Evolutionary conservation across 805 yeast genomes (phyloP).

Genomic region (Starmerella kuoi): DNA sequence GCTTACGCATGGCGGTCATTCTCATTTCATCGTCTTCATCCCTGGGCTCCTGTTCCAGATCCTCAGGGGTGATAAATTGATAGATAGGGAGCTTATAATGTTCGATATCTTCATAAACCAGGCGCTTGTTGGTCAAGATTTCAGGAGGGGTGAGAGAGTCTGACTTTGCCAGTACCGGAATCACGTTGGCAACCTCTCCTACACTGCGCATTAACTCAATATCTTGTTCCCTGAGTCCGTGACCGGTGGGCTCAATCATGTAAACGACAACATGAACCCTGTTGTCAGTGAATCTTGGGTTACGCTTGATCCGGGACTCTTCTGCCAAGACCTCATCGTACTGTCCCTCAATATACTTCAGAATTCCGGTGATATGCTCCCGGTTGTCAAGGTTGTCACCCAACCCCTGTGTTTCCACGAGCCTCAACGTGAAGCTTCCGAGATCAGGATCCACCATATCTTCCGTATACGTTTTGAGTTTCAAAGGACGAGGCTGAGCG

Average conservation of each 20-base stretch:
- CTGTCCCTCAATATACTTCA: conserved; percentile 53
- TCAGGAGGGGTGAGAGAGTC: conserved; percentile 77
- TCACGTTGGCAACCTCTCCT: conserved; percentile 68
- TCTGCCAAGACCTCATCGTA: conserved; percentile 62
- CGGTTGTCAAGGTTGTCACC: conserved; percentile 65
- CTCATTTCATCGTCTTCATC: conserved; percentile 32
- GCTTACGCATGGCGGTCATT: conserved; percentile 28
- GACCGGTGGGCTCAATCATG: conserved; percentile 53
- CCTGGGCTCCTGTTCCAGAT: conserved; percentile 45
- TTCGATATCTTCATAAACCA: conserved; percentile 66
- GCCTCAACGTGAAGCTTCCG: conserved; percentile 34
- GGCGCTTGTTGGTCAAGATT: conserved; percentile 55
- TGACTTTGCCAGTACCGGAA: conserved; percentile 76
- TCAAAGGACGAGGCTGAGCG: conserved; percentile 24
- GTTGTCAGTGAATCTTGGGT: conserved; percentile 57
- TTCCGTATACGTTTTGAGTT: conserved; percentile 23
- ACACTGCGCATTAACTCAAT: conserved; percentile 65
- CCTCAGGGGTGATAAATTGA: conserved; percentile 51
- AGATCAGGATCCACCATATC: conserved; percentile 21
- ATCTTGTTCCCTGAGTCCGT: conserved; percentile 54
- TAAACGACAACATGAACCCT: conserved; percentile 70
- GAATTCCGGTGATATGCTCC: conserved; percentile 38
- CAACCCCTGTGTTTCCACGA: conserved; percentile 64
- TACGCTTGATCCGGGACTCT: conserved; percentile 61
- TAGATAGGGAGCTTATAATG: conserved; percentile 58